A percentile compares a stretch with the other conserved stretches of the same genome.
Conservation (phyloP, 345 rosid genomes). For the Populus euphratica region DNA sequence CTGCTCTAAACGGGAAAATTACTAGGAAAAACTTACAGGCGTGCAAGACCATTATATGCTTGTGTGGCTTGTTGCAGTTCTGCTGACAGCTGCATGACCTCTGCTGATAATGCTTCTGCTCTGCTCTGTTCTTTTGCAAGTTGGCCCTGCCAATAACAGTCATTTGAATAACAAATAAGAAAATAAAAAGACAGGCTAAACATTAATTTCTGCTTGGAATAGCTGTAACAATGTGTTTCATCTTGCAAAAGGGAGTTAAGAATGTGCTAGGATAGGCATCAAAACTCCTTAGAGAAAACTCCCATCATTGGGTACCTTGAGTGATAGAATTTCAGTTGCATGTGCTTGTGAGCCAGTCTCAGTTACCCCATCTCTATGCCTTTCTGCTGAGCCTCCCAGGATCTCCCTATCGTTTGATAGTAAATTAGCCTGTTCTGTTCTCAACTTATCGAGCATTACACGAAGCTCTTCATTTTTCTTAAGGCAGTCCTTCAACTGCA, state of each 20-base stretch:
- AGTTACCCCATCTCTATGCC: slow-evolving; percentile 27
- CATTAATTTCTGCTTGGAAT: not conserved
- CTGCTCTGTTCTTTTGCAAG: slow-evolving; percentile 78
- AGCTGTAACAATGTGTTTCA: not conserved
- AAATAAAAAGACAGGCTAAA: not conserved
- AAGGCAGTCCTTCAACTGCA: slow-evolving; percentile 81
- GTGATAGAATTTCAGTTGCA: slow-evolving; percentile 50
- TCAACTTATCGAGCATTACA: slow-evolving; percentile 53
- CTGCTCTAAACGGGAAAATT: not conserved
- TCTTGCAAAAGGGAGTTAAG: not conserved
- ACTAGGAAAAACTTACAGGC: slow-evolving; percentile 46
- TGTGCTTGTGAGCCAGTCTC: slow-evolving; percentile 33
- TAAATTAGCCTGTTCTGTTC: slow-evolving; percentile 59
- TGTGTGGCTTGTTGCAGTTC: slow-evolving; percentile 75
- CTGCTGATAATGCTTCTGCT: slow-evolving; percentile 79
- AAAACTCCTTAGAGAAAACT: not conserved
- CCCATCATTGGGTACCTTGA: slow-evolving; percentile 48
- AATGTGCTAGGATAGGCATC: not conserved
- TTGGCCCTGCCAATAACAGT: slow-evolving; percentile 41
- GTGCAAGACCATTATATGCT: slow-evolving; percentile 68
- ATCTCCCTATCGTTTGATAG: slow-evolving; percentile 22
- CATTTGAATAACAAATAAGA: too few species aligned
- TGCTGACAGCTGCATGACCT: slow-evolving; percentile 76
- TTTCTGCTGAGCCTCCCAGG: slow-evolving; percentile 22
- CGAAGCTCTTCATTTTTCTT: slow-evolving; percentile 88